Conservation (phyloP, 2,329 filamentous ascomycete genomes). For the Ceratocystis alfenasii region DNA sequence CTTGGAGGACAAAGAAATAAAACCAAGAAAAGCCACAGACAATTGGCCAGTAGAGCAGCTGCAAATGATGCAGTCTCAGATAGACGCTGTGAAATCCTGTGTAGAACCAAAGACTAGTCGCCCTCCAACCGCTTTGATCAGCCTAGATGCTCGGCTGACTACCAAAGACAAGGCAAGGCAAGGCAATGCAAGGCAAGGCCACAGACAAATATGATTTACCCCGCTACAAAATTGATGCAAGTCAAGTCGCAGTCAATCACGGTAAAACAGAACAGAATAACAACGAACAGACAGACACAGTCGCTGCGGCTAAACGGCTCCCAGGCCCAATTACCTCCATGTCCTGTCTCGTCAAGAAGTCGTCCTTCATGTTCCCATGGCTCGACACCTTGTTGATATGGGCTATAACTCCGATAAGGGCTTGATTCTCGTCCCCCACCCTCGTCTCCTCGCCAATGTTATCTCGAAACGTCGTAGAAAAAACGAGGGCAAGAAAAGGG, state of each 20-base stretch:
- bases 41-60: neutral
- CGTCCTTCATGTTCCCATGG: too few relatives aligned
- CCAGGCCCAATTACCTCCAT: neutral
- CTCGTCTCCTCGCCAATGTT: neutral
- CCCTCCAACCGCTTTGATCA: neutral
- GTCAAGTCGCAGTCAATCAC: neutral
- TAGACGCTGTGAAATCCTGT: neutral
- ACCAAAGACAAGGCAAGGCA: neutral
- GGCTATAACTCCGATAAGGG: neutral
- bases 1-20: neutral
- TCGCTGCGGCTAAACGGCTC: neutral
- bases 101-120: neutral
- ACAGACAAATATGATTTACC: neutral
- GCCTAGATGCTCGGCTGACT: neutral
- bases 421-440: neutral
- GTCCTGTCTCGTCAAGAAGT: neutral
- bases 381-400: too few relatives aligned
- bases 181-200: neutral
- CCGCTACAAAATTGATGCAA: neutral
- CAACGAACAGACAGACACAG: neutral
- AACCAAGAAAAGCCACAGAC: neutral
- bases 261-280: neutral
- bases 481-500: neutral
- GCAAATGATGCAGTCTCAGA: neutral
- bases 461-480: neutral